Evolutionary conservation across 345 rosid genomes (phyloP).

Genomic region (Eucalyptus albens): DNA sequence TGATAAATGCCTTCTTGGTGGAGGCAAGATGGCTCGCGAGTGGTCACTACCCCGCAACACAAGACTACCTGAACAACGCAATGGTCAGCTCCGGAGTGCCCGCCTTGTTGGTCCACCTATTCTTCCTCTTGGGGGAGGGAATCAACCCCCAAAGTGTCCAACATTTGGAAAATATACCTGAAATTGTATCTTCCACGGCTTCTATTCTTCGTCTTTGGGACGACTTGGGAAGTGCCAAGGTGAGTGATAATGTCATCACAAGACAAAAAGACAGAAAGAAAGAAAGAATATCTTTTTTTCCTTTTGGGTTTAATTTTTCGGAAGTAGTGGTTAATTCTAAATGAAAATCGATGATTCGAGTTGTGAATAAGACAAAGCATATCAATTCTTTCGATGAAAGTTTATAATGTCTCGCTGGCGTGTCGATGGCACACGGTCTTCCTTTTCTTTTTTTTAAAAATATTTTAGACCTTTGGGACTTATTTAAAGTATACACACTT

Average conservation of each 20-base stretch:
- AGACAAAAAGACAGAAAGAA: too few relatives aligned
- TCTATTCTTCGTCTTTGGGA: conserved; percentile 43
- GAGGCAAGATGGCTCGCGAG: conserved; percentile 52
- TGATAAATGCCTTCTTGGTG: conserved; percentile 40
- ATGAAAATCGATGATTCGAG: too few relatives aligned
- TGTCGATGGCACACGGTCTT: too few relatives aligned
- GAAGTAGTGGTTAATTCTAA: too few relatives aligned
- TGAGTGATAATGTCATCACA: not conserved
- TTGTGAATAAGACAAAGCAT: too few relatives aligned
- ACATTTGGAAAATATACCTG: conserved; percentile 2
- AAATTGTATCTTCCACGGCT: not conserved
- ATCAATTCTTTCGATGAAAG: too few relatives aligned
- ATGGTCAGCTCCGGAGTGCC: conserved; percentile 43
- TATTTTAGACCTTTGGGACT: too few relatives aligned
- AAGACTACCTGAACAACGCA: conserved; percentile 50
- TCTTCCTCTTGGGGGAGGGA: conserved; percentile 33
- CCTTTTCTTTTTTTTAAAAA: too few relatives aligned
- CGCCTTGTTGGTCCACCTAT: conserved; percentile 26
- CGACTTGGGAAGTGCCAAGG: conserved; percentile 54
- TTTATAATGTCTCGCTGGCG: too few relatives aligned
- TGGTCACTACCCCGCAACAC: conserved; percentile 10
- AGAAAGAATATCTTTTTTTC: too few relatives aligned
- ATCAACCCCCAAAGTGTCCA: conserved; percentile 11
- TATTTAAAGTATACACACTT: too few relatives aligned
- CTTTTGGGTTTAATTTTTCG: too few relatives aligned